Percentiles rank a stretch among this genome's conserved stretches.
These are phyloP conservation scores for Eucalyptus tenuipes DNA, from an alignment of 345 rosid species.

Conservation along the genomic window DNA sequence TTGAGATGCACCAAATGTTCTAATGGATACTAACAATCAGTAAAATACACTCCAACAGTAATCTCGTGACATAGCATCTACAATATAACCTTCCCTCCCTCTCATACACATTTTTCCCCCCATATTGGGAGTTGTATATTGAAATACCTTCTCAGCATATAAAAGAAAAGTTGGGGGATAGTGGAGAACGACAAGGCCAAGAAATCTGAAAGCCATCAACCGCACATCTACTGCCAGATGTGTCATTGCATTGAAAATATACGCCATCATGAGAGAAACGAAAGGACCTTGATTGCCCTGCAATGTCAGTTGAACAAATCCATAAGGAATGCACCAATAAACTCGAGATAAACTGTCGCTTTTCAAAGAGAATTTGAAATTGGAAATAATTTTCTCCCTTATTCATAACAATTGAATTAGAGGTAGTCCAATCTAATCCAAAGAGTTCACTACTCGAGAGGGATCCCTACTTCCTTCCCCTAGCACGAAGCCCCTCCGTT, in stretches of 20 bases:
- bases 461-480: not conserved
- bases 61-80: not conserved
- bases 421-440: not conserved
- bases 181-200: conserved; percentile 54
- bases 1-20: not conserved
- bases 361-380: not conserved
- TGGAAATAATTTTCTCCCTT: not conserved
- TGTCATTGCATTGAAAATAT: conserved; percentile 73
- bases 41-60: not conserved
- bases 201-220: conserved; percentile 76
- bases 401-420: not conserved
- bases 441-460: not conserved
- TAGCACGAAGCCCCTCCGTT: not conserved
- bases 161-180: conserved; percentile 52
- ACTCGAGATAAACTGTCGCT: not conserved
- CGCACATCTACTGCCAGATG: conserved; percentile 67
- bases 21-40: not conserved
- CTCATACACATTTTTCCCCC: not conserved
- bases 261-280: conserved; percentile 60
- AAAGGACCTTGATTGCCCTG: conserved; percentile 75
- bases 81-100: not conserved
- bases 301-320: not conserved
- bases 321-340: not conserved
- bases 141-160: conserved; percentile 65
- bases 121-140: not conserved